Evolutionary conservation across 2,329 filamentous ascomycete genomes (phyloP).

Genomic region (Diaporthe sp.): DNA sequence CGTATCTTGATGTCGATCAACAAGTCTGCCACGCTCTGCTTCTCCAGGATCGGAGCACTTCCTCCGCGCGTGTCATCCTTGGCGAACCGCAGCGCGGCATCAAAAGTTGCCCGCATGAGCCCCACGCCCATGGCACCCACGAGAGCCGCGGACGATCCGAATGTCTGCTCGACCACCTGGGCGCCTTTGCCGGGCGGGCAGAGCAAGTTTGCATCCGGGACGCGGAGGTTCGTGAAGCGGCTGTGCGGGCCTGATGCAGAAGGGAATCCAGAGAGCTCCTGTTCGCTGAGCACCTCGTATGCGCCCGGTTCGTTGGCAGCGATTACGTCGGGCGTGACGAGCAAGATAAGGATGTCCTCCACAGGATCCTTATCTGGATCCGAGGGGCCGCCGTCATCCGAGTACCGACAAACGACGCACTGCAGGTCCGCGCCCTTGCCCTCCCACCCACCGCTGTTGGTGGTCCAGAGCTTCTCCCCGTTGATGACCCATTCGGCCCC

Average conservation of each 20-base stretch:
- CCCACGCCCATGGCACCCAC: conserved; percentile 69
- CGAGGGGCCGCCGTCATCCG: not conserved
- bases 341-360: conserved; percentile 59
- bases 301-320: conserved; percentile 57
- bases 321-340: conserved; percentile 64
- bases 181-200: conserved; percentile 59
- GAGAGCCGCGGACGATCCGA: conserved; percentile 60
- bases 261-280: conserved; percentile 61
- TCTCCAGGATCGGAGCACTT: conserved; percentile 58
- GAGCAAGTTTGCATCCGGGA: conserved; percentile 63
- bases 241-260: conserved; percentile 64
- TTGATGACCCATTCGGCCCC: conserved; percentile 35
- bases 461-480: conserved; percentile 41
- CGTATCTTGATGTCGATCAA: conserved; percentile 50
- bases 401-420: conserved; percentile 38
- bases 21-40: conserved; percentile 66
- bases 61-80: conserved; percentile 62
- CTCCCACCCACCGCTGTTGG: conserved; percentile 38
- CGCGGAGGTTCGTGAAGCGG: conserved; percentile 61
- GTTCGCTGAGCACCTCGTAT: conserved; percentile 62
- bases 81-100: conserved; percentile 64
- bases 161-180: conserved; percentile 57
- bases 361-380: conserved; percentile 13
- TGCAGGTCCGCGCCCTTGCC: conserved; percentile 35
- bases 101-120: conserved; percentile 67